Base-by-base conservation (phyloP, 768 basidiomycete genomes). In the Mrakia hoshinonis region DNA sequence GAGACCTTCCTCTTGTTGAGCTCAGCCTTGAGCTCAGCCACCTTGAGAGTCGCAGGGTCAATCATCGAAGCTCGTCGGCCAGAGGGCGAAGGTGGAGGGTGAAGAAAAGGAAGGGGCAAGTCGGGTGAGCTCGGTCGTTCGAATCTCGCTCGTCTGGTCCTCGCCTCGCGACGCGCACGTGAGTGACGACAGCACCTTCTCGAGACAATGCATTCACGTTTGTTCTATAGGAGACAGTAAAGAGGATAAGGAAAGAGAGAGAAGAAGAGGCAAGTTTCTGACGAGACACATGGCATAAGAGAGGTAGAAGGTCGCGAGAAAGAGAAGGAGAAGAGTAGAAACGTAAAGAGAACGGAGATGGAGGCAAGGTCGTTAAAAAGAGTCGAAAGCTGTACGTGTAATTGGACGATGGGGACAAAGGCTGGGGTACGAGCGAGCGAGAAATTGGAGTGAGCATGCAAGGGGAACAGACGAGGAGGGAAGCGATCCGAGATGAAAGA, bases 261-360 rank as follows among this genome's bases (percentile, higher is more conserved):
- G 29, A 52, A 31, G 31, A 29, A 43, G 34, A 10, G 31, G 48
- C 3, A 7, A 24, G 20, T 48, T 29, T 29, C 48, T 46, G 39
- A 36, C 39, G 31, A 47, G 34, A 52, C 34, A n/a, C n/a, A n/a
- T n/a, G n/a, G n/a, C n/a, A n/a, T 49, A 22, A 26, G 20, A 2
- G 20, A 20, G 24, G 13, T 15, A 36, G 7, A 22, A 46, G 29
- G 20, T 11, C 15, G 7, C 26, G 49, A 46, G 43, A 4, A 36
- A 47, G 39, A 65, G 29, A 65, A 9, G 63, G 22, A 46, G 26
- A 65, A 46, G n/a, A 47, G 39, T 29, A 65, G 63, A 36, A 18
- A 65, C 18, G 47, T 31, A 46, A 63, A 63, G 31, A 13, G 54
- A 60, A 34, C 9, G 58, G 58, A 60, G 18, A 18, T 31, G 61